Evolutionary conservation across 2,329 filamentous ascomycete genomes (phyloP).

Genomic region (Falciphora oryzae): DNA sequence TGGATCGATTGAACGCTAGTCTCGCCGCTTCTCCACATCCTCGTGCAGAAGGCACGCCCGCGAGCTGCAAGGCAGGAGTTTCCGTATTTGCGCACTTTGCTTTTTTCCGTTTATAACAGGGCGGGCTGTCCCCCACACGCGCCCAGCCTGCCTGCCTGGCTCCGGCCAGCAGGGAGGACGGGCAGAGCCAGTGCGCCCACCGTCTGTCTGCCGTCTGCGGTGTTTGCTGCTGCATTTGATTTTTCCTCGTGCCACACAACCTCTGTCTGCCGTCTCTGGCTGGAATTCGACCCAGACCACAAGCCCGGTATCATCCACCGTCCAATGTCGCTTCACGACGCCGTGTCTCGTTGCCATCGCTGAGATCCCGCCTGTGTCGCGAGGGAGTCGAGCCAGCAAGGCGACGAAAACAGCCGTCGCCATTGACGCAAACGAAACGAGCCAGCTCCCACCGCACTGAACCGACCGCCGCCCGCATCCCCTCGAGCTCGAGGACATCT

Average conservation of each 20-base stretch:
- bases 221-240: neutral
- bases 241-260: neutral
- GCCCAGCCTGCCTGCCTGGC: neutral
- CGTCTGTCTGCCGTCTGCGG: neutral
- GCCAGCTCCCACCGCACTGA: neutral
- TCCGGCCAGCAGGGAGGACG: no score
- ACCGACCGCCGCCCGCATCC: neutral
- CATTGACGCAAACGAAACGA: neutral
- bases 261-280: no score
- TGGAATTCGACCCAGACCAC: neutral
- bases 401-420: neutral
- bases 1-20: neutral
- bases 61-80: neutral
- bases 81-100: neutral
- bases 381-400: neutral
- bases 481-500: neutral
- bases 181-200: neutral
- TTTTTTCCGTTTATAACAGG: neutral
- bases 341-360: neutral
- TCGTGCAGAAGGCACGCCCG: neutral
- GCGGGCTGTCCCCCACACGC: neutral
- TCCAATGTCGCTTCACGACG: neutral
- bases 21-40: neutral
- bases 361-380: neutral
- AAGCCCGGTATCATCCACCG: neutral